Conservation (phyloP, 2,329 filamentous ascomycete genomes). For the Coleophoma crateriformis region DNA sequence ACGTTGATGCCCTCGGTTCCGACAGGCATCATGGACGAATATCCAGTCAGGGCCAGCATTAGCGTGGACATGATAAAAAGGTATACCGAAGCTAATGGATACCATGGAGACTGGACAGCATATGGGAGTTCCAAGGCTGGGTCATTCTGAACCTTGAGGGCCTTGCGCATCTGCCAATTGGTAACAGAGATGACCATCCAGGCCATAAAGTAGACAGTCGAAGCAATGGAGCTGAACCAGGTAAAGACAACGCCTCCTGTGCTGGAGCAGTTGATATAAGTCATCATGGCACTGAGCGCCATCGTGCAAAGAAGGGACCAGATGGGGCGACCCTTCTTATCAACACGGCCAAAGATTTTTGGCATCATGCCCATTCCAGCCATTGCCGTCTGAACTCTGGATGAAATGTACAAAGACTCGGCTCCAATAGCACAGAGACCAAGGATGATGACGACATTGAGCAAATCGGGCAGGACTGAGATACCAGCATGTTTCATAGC, state of each 20-base stretch:
- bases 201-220: not conserved
- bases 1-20: not conserved
- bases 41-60: not conserved
- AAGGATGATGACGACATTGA: not conserved
- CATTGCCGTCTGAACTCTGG: not conserved
- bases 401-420: not conserved
- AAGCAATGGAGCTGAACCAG: constrained; percentile 1
- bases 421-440: not conserved
- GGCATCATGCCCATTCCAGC: constrained; percentile 1
- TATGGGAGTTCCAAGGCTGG: not conserved
- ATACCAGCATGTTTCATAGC: not conserved
- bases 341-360: not conserved
- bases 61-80: not conserved
- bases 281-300: not conserved
- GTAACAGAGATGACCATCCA: not conserved
- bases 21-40: not conserved
- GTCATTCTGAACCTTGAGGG: not conserved
- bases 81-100: not conserved
- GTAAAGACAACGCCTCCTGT: not conserved
- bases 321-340: not conserved
- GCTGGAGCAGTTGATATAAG: constrained; percentile 1
- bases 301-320: not conserved
- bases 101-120: not conserved
- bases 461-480: not conserved
- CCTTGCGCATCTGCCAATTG: not conserved